Percentiles rank a stretch among this genome's conserved stretches.
Evolutionary conservation across 177 flowering plant species (phyloP).

Genomic region (Tripterygium wilfordii): DNA sequence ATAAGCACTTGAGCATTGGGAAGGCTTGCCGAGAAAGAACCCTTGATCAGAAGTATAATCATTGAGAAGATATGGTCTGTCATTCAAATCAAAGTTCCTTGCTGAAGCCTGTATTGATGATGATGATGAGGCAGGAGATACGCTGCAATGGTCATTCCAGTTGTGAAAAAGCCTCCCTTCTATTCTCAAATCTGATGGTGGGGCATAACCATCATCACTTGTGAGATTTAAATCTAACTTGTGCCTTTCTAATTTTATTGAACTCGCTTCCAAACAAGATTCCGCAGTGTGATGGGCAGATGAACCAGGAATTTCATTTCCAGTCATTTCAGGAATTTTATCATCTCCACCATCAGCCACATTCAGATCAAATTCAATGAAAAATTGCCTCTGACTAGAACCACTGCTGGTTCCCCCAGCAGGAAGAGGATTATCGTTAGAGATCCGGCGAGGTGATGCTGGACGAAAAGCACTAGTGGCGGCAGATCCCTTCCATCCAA

Average conservation of each 20-base stretch:
- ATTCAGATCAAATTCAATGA: slow-evolving; percentile 71
- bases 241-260: slow-evolving; percentile 46
- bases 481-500: slow-evolving; percentile 89
- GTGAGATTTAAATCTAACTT: slow-evolving; percentile 63
- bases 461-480: slow-evolving; percentile 85
- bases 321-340: slow-evolving; percentile 14
- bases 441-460: slow-evolving; percentile 60
- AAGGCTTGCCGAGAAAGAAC: slow-evolving; percentile 22
- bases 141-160: slow-evolving; percentile 42
- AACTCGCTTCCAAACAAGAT: slow-evolving; percentile 54
- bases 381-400: slow-evolving; percentile 41
- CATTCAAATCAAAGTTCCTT: slow-evolving; percentile 81
- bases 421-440: slow-evolving; percentile 35
- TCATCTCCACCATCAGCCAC: slow-evolving; percentile 59
- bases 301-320: slow-evolving; percentile 29
- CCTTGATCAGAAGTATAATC: slow-evolving; percentile 31
- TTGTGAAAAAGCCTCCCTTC: slow-evolving; percentile 24
- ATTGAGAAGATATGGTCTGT: slow-evolving; percentile 41
- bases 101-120: slow-evolving; percentile 58
- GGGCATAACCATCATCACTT: slow-evolving; percentile 56
- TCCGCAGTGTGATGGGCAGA: slow-evolving; percentile 52
- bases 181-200: slow-evolving; percentile 30
- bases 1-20: slow-evolving; percentile 23
- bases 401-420: slow-evolving; percentile 35
- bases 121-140: slow-evolving; percentile 75